Conservation (phyloP, 495 filamentous ascomycete species). For the Articulospora tetracladia region DNA sequence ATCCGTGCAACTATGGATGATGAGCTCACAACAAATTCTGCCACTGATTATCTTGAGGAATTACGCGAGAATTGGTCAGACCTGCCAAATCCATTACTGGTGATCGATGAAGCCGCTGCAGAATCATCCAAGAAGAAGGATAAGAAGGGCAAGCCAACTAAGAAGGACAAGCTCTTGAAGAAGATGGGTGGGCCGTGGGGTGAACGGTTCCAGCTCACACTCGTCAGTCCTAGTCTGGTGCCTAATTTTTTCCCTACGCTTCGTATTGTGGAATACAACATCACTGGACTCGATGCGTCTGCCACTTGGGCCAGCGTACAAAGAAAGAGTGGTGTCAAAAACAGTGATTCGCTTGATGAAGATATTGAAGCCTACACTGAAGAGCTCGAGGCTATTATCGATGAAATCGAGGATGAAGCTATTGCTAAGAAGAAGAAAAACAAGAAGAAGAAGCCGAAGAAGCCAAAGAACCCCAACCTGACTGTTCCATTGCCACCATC, state of each 20-base stretch:
- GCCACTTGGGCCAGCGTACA: slow-evolving; percentile 39
- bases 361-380: background rate
- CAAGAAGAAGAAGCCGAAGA: slow-evolving; percentile 51
- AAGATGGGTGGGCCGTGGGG: slow-evolving; percentile 75
- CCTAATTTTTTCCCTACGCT: slow-evolving; percentile 91
- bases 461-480: slow-evolving; percentile 58
- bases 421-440: slow-evolving; percentile 32
- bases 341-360: slow-evolving; percentile 14
- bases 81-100: slow-evolving; percentile 55
- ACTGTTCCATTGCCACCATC: slow-evolving; percentile 69
- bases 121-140: slow-evolving; percentile 38
- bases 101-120: slow-evolving; percentile 28
- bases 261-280: slow-evolving; percentile 89
- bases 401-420: slow-evolving; percentile 9
- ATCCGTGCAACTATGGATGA: slow-evolving; percentile 36
- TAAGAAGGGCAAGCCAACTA: slow-evolving; percentile 47
- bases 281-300: slow-evolving; percentile 64
- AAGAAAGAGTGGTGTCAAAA: background rate
- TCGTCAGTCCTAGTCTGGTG: slow-evolving; percentile 81
- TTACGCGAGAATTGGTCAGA: slow-evolving; percentile 74
- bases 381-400: background rate
- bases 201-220: slow-evolving; percentile 76
- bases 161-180: slow-evolving; percentile 47
- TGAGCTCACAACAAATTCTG: slow-evolving; percentile 58
- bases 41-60: slow-evolving; percentile 73